Conservation (phyloP, 2,329 filamentous ascomycete genomes). For the Xylariomycetidae sp. region DNA sequence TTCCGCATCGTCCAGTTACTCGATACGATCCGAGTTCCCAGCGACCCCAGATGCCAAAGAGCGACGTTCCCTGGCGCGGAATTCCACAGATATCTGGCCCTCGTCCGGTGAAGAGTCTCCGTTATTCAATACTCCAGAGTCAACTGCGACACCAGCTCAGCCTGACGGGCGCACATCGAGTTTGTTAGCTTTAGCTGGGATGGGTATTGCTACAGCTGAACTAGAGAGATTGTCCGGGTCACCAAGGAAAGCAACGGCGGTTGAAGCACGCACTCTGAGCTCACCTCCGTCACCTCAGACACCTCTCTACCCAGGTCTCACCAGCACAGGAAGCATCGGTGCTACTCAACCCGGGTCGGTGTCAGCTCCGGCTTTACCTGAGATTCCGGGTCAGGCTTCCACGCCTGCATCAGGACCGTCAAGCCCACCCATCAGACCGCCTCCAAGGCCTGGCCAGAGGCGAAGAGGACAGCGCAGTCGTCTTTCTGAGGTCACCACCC, state of each 20-base stretch:
- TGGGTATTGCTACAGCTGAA: slow-evolving; percentile 21
- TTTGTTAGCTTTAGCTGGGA: slow-evolving; percentile 18
- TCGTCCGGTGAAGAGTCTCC: slow-evolving; percentile 24
- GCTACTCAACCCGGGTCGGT: slow-evolving; percentile 6
- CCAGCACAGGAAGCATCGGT: slow-evolving; percentile 7
- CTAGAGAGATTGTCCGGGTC: slow-evolving; percentile 20
- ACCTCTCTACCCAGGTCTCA: slow-evolving; percentile 5
- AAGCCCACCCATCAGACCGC: slow-evolving; percentile 8
- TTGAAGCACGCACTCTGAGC: slow-evolving; percentile 7
- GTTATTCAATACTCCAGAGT: slow-evolving; percentile 24
- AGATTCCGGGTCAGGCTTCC: too few species aligned
- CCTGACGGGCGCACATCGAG: slow-evolving; percentile 9
- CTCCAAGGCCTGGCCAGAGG: slow-evolving; percentile 13
- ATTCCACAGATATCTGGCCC: slow-evolving; percentile 21
- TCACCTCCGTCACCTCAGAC: slow-evolving; percentile 9
- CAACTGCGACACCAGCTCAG: slow-evolving; percentile 8
- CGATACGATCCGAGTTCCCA: slow-evolving; percentile 21
- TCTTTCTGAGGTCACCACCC: slow-evolving; percentile 25
- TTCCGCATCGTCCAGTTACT: slow-evolving; percentile 20
- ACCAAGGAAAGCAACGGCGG: slow-evolving; percentile 3
- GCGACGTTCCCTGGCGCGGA: slow-evolving; percentile 22
- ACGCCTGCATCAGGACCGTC: slow-evolving; percentile 4
- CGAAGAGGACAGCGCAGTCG: slow-evolving; percentile 19
- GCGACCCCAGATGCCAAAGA: slow-evolving; percentile 18
- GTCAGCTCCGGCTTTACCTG: slow-evolving; percentile 10